Base-by-base conservation (phyloP, 768 basidiomycete genomes). In the Tricholoma sp. region DNA sequence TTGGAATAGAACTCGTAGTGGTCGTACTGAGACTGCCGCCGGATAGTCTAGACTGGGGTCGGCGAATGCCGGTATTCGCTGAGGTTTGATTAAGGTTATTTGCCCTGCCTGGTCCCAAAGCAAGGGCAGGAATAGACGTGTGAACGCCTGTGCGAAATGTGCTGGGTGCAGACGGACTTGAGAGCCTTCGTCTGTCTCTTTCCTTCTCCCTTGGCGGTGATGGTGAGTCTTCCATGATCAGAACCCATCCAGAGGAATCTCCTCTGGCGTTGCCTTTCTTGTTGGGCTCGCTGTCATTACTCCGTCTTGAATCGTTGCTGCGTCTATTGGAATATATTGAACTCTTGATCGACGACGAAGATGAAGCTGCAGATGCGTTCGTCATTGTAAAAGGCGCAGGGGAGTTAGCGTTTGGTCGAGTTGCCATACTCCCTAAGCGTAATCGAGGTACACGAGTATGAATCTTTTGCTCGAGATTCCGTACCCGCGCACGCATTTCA, bases 181-280 rank as follows among this genome's bases (percentile, higher is more conserved):
- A 83, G 36, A 80, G 68, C 63, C 86, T 77, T 56, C 86, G 76
- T 57, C 76, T 74, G 64, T 84, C 82, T 57, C 80, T 77, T 53
- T 78, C 78, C 58, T 74, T 72, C 47, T 79, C 75, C 67, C 83
- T 87, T 31, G 74, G 75, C 18, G 86, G 88, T 13, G 84, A 85
- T 20, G 89, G 87, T 2, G 87, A 86, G 65, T 91, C 91, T 61
- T 92, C 91, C 89, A 91, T 91, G 50, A 93, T 89, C 36, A 93
- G 80, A 41, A 93, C 90, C 90, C 90, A 93, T 54, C 90, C 90
- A 36, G 89, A 82, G 10, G 85, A 73, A 63, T 90, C 88, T 18
- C 78, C 81, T 32, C 69, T 73, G 44, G 79, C 74, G 39, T 76
- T 80, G 62, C 76, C 80, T 56, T 68, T 72, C 59, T 77, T 80